Evolutionary conservation across 2,329 filamentous ascomycete genomes (phyloP).

Genomic region (Aspergillus udagawae): DNA sequence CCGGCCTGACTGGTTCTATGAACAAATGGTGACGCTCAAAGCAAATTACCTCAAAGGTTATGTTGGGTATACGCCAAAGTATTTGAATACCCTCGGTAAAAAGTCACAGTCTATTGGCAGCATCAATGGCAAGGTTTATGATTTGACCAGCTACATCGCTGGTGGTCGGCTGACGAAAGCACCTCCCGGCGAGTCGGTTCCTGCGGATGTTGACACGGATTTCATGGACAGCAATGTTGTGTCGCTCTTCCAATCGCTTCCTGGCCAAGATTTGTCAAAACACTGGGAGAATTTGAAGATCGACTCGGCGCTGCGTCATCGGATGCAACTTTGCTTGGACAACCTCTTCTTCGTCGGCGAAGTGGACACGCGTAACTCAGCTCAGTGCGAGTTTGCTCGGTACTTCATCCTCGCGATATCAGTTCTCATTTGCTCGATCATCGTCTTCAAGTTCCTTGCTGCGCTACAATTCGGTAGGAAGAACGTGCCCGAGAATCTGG

Average conservation of each 20-base stretch:
- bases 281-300: slow-evolving; percentile 72
- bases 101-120: slow-evolving; percentile 70
- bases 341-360: slow-evolving; percentile 94
- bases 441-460: slow-evolving; percentile 94
- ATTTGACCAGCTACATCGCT: slow-evolving; percentile 76
- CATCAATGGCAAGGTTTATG: slow-evolving; percentile 76
- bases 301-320: slow-evolving; percentile 51
- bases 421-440: slow-evolving; percentile 71
- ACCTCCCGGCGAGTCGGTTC: slow-evolving; percentile 49
- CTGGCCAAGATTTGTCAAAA: slow-evolving; percentile 78
- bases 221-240: slow-evolving; percentile 79
- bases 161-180: slow-evolving; percentile 67
- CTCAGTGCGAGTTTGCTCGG: slow-evolving; percentile 77
- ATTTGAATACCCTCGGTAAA: slow-evolving; percentile 65
- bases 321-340: slow-evolving; percentile 81
- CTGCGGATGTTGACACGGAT: slow-evolving; percentile 55
- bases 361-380: slow-evolving; percentile 83
- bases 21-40: slow-evolving; percentile 77
- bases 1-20: slow-evolving; percentile 85
- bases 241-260: slow-evolving; percentile 68
- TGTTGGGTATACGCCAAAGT: slow-evolving; percentile 75
- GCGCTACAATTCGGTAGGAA: slow-evolving; percentile 90
- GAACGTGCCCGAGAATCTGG: slow-evolving; percentile 88
- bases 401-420: slow-evolving; percentile 88
- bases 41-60: slow-evolving; percentile 79